Evolutionary conservation across 2,329 filamentous ascomycete genomes (phyloP).

Genomic region (Dothideomycetidae sp.): DNA sequence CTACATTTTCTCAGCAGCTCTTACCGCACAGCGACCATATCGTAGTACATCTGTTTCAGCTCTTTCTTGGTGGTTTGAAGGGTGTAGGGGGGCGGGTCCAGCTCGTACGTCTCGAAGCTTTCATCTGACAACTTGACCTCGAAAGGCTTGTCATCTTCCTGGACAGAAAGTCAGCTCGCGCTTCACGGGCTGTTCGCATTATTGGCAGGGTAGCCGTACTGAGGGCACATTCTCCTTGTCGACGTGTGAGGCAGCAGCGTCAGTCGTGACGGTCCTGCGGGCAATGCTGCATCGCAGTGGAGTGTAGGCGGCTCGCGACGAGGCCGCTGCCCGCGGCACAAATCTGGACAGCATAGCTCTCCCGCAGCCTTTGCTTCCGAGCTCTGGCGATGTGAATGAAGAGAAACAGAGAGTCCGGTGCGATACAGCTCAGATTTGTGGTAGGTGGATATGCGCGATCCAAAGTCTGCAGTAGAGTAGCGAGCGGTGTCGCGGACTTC

Average conservation of each 20-base stretch:
- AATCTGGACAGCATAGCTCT: constrained; percentile 27
- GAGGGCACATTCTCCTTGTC: constrained; percentile 59
- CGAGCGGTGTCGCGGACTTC: background rate
- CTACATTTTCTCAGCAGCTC: constrained; percentile 19
- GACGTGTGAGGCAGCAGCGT: constrained; percentile 82
- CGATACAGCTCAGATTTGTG: no score
- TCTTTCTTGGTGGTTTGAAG: constrained; percentile 92
- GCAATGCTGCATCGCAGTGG: constrained; percentile 30
- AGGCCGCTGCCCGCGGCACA: constrained; percentile 22
- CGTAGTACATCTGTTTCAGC: constrained; percentile 96
- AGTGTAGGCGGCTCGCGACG: constrained; percentile 20
- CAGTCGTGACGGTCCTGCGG: constrained; percentile 75
- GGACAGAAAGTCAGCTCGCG: constrained; percentile 12
- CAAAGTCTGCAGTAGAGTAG: constrained; percentile 2
- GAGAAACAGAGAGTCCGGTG: constrained; percentile 1
- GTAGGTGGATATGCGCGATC: constrained; percentile 1
- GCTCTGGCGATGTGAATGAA: constrained; percentile 1
- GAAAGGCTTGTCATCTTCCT: constrained; percentile 93
- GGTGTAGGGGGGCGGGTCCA: constrained; percentile 89
- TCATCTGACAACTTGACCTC: constrained; percentile 86
- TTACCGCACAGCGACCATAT: constrained; percentile 92
- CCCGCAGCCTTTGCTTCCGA: constrained; percentile 16
- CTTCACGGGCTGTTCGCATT: constrained; percentile 3
- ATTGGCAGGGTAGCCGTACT: constrained; percentile 37
- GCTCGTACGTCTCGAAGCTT: constrained; percentile 98